Base-by-base conservation (phyloP, 371 early-diverging fungal genomes). In the Mortierella sp. region DNA sequence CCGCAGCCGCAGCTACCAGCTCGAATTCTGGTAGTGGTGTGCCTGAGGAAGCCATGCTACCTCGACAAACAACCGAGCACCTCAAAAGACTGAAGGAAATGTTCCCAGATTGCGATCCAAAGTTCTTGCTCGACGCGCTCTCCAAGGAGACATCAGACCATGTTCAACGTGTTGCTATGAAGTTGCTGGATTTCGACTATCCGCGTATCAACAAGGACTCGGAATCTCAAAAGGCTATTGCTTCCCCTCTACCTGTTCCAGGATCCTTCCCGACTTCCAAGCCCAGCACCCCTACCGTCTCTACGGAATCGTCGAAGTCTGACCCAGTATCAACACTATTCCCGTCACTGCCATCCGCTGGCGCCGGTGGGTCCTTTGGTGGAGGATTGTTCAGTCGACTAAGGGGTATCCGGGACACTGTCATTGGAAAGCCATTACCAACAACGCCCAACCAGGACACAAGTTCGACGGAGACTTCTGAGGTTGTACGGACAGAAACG, bases 81-180 rank as follows among this genome's bases (percentile, higher is more conserved):
- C 74, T 85, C 21, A 78, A 70, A 4, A 78, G 82, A 54, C 80
- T 88, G 21, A 77, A 82, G 27, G 85, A 81, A 13, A 83, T 92
- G 29, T 93, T 93, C 79, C 86, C 92, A 0, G 89, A 92, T 60
- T 89, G 87, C 27, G 90, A 92, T 50, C 82, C 83, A 27, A 80
- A 81, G 2, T 90, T 82, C 67, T 80, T 94, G 46, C 81, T 83
- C 21, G 79, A 86, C 27, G 65, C 83, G 1, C 45, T 92, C 10
- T 69, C 80, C 16, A 82, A 81, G 27, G 85, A 90, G 60, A 85
- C 74, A 5, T 66, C 79, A 12, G 82, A 88, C 29, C 88, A 88
- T 69, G 84, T 84, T 0, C 82, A 84, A 17, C 82, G 86, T 21
- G 89, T 92, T 2, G 84, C 88, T 34, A 83, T 86, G 54, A 79